Percentiles rank a stretch among this genome's conserved stretches.
These are phyloP conservation scores for Tolypocladium cylindrosporum DNA, from an alignment of 2,329 filamentous ascomycete species.

Conservation along the genomic window DNA sequence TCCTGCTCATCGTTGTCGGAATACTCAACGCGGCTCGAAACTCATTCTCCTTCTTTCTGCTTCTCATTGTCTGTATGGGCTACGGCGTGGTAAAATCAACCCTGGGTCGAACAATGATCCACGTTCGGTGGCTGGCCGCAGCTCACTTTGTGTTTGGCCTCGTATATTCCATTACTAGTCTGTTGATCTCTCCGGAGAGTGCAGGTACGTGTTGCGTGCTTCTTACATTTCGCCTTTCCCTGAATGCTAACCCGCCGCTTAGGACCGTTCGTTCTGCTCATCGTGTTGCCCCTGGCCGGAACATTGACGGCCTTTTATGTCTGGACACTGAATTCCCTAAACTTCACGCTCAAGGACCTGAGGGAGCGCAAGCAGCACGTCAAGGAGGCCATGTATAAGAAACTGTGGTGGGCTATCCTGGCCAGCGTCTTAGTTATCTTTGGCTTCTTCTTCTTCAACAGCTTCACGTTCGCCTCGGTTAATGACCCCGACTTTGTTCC, in stretches of 20 bases:
- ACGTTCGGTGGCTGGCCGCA: slow-evolving; percentile 80
- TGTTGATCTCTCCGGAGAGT: slow-evolving; percentile 80
- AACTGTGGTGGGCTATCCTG: slow-evolving; percentile 96
- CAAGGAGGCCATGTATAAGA: slow-evolving; percentile 94
- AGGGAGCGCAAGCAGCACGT: slow-evolving; percentile 85
- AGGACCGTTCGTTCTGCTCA: slow-evolving; percentile 83
- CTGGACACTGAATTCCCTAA: slow-evolving; percentile 95
- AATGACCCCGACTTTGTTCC: slow-evolving; percentile 84
- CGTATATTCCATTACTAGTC: slow-evolving; percentile 82
- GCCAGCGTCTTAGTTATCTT: slow-evolving; percentile 91
- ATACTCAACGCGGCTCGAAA: slow-evolving; percentile 89
- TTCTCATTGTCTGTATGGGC: slow-evolving; percentile 98
- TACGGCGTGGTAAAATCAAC: slow-evolving; percentile 96
- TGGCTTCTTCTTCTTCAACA: slow-evolving; percentile 97
- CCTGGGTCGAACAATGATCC: slow-evolving; percentile 87
- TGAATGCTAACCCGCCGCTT: slow-evolving; percentile 9
- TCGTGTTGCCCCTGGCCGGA: slow-evolving; percentile 83
- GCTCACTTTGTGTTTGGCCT: slow-evolving; percentile 93
- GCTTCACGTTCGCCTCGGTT: slow-evolving; percentile 82
- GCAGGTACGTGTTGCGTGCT: slow-evolving; percentile 41
- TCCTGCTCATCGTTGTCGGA: slow-evolving; percentile 82
- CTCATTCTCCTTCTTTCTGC: slow-evolving; percentile 95
- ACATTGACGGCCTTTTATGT: slow-evolving; percentile 96
- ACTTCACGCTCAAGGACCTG: slow-evolving; percentile 92
- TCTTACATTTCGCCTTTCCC: neutral